Evolutionary conservation across 78 protist genomes (phyloP), one percentile per base, ranked within the genome.

Genomic region (Isochrysis galbana): DNA sequence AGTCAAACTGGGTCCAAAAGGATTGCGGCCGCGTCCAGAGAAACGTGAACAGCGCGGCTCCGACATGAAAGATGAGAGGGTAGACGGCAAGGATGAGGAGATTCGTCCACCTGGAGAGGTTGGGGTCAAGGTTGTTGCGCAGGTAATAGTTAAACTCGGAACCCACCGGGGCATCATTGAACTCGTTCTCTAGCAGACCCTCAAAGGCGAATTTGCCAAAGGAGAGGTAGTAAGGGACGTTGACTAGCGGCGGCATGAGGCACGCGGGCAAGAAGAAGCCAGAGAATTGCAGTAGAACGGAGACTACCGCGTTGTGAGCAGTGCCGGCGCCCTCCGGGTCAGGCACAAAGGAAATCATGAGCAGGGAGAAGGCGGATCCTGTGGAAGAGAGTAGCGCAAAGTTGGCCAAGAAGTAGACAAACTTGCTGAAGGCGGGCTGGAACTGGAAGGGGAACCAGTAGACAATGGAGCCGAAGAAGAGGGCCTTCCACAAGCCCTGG

Each of bases 281-380:
- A 7, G 74, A 61, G 74, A 23, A 61, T 32, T 61, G 74, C 74
- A 61, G 74, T 32, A 61, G 74, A 23, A 61, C 74, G 29, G 74
- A 7, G n/a, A 21, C 10, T 23, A 61, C 14, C n/a, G 74, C 74
- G 74, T 61, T 61, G 74, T 61, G 74, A 10, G 74, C 74, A 32
- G n/a, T 21, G 74, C n/a, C 74, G 74, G 74, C 74, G 74, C 74
- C 74, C 74, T 61, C 74, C 29, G 74, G n/a, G 74, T 61, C 74
- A 21, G 74, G 74, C 36, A 61, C 26, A 32, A 61, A 21, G n/a
- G 74, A 61, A 32, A 61, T 61, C n/a, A 61, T 23, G 29, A 61
- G 74, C 74, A 61, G 10, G 29, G 74, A 7, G 74, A 61, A 21
- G 74, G n/a, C 74, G 74, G 10, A 23, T 2, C 74, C 74, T 10